Evolutionary conservation across 108 stramenopile species (phyloP), one percentile per base, ranked within the genome.

Genomic region (Cyclotella sp.): DNA sequence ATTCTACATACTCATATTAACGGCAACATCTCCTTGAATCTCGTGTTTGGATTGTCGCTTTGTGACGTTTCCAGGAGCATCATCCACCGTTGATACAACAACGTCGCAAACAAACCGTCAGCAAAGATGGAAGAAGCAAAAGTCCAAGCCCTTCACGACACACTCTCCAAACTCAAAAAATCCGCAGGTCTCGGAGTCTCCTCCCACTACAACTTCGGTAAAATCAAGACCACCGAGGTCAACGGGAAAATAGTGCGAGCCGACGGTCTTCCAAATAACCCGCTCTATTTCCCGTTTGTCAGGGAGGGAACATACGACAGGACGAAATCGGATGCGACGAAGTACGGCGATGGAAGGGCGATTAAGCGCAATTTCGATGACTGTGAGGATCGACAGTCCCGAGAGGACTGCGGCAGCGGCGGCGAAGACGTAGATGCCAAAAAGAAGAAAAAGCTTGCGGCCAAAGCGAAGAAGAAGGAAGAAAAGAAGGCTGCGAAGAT

Each of bases 351-450:
- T 79, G 94, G 94, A 59, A 80, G 92, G 39, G 62, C 49, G 22
- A 95, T 95, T 53, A 91, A 95, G 62, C 84, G 92, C 3, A 88
- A 92, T 64, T 95, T 95, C 72, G 91, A 90, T 43, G 89, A 93
- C 82, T 67, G 72, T 26, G 55, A 73, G 41, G 60, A 51, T 27
- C 24, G 3, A 41, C 34, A 16, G 16, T 22, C n/a, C 70, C 44
- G 28, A 46, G 22, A 60, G 29, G 24, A 46, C 52, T 68, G 66
- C 41, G 66, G 40, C 14, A 63, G 51, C 18, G 66, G 68, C 1
- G 28, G 68, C 30, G 63, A 71, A 29, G 47, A 75, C 3, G 69
- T 47, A 8, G 27, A 19, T 63, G 19, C 39, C 21, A 63, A 68
- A 15, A 46, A 59, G n/a, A 55, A 64, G n/a, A 53, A 57, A 10